A percentile compares a stretch with the other conserved stretches of the same genome.
Evolutionary conservation across 129 eudicot species (phyloP).

Genomic region (Logfia minima): DNA sequence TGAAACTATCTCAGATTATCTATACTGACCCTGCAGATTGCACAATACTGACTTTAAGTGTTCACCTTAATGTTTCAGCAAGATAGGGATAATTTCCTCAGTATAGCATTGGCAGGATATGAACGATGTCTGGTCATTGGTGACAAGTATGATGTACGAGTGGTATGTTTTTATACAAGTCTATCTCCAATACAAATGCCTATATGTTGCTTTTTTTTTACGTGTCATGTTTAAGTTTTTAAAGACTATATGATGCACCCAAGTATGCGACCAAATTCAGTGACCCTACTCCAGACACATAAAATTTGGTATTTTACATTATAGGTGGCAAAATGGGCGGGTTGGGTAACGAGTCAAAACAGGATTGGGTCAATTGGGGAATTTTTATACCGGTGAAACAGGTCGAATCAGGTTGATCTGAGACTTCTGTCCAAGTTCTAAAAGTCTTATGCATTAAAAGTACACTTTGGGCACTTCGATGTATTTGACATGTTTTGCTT

Average conservation of each 20-base stretch:
- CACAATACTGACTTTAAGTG: conserved; percentile 10
- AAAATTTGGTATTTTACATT: too few relatives aligned
- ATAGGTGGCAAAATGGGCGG: too few relatives aligned
- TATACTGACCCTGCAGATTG: neutral
- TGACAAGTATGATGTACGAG: conserved; percentile 88
- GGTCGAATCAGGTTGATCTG: too few relatives aligned
- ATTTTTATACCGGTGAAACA: too few relatives aligned
- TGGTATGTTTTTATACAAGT: conserved; percentile 53
- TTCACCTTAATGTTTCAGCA: conserved; percentile 52
- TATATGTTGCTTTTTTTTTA: neutral
- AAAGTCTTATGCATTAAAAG: too few relatives aligned
- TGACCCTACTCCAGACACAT: neutral
- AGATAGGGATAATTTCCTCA: conserved; percentile 86
- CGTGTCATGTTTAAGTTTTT: conserved; percentile 16
- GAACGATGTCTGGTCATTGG: conserved; percentile 77
- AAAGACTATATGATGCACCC: neutral
- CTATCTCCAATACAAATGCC: conserved; percentile 3
- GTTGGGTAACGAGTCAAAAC: too few relatives aligned
- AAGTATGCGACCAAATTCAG: neutral
- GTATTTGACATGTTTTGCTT: too few relatives aligned
- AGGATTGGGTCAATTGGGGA: too few relatives aligned
- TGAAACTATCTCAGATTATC: neutral
- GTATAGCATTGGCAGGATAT: conserved; percentile 84
- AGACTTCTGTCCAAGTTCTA: too few relatives aligned
- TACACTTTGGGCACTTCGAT: too few relatives aligned